Base-by-base conservation (phyloP, 2,329 filamentous ascomycete species). In the Sclerotinia minor region DNA sequence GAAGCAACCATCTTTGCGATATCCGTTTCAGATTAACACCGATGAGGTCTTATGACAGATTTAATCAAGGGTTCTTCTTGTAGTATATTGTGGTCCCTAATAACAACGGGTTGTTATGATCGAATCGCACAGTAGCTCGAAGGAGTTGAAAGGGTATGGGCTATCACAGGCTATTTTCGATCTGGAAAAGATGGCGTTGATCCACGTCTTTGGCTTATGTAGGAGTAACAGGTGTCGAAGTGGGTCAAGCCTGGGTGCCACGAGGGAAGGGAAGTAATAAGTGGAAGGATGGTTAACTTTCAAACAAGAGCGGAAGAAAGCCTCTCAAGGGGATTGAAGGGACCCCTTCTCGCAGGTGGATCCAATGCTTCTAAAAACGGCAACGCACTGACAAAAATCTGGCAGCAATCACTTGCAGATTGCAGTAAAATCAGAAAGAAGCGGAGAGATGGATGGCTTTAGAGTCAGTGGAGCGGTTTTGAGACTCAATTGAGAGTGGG, bases 1-100 rank as follows among this genome's bases (percentile, higher is more conserved):
- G 83, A 85, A 58, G 73, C 71, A 70, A 77, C 77, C 77, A 78
- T 78, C 74, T 75, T 79, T 68, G 47, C 5, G 53, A 38, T 50
- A 15, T 58, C 35, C 29, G 68, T 69, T 66, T 69, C 66, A 57
- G 65, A 53, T 41, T 52, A 35, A 44, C 45, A 53, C 35, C 15
- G 45, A 45, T 35, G 19, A 24, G 47, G 50, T 67, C 44, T 64
- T 35, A 49, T 24, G 64, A 50, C 26, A 45, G 29, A 6, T 29
- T 50, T 15, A 24, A 52, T 54, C 49, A 63, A 53, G 65, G 65
- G 24, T 58, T 32, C 35, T 29, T 44, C 29, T 58, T 35, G 53
- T n/a, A 65, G 26, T 65, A 45, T 59, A 21, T 50, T 17, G 44
- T 49, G 64, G 32, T 44, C 49, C 61, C 41, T 59, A 58, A 65